These are phyloP conservation scores for Extremus antarcticus DNA, from an alignment of 495 filamentous ascomycete genomes.

Conservation along the genomic window DNA sequence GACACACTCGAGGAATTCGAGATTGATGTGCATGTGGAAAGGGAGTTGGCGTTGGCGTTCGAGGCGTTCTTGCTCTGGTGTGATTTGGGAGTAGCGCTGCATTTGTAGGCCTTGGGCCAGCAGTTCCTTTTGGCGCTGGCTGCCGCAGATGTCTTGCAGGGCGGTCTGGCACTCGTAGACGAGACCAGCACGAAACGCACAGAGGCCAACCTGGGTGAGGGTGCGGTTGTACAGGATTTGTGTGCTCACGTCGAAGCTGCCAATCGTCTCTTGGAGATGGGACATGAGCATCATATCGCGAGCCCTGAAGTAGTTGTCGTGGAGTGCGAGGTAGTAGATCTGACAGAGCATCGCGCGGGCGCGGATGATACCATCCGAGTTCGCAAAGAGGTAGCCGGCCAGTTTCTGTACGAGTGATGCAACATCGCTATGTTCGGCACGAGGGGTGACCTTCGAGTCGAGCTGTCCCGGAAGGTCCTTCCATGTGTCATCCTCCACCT, in stretches of 20 bases:
- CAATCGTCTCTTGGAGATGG: conserved; percentile 93
- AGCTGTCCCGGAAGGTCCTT: conserved; percentile 61
- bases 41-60: conserved; percentile 93
- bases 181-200: conserved; percentile 91
- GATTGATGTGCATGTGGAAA: conserved; percentile 99
- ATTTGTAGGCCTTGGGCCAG: conserved; percentile 97
- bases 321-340: conserved; percentile 93
- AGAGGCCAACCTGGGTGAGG: conserved; percentile 93
- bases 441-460: conserved; percentile 72
- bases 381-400: conserved; percentile 85
- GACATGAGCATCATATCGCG: conserved; percentile 99
- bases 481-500: conserved; percentile 86
- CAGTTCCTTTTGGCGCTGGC: conserved; percentile 92
- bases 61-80: conserved; percentile 91
- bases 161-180: conserved; percentile 96
- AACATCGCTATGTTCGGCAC: conserved; percentile 50
- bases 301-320: conserved; percentile 93
- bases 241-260: conserved; percentile 86
- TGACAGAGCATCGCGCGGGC: conserved; percentile 96
- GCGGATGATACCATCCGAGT: conserved; percentile 90
- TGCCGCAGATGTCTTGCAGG: conserved; percentile 94
- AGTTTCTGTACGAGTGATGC: conserved; percentile 70
- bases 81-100: conserved; percentile 87
- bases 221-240: conserved; percentile 99
- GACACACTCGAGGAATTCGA: conserved; percentile 94